Evolutionary conservation across 768 basidiomycete genomes (phyloP).

Genomic region (Russula emetica): DNA sequence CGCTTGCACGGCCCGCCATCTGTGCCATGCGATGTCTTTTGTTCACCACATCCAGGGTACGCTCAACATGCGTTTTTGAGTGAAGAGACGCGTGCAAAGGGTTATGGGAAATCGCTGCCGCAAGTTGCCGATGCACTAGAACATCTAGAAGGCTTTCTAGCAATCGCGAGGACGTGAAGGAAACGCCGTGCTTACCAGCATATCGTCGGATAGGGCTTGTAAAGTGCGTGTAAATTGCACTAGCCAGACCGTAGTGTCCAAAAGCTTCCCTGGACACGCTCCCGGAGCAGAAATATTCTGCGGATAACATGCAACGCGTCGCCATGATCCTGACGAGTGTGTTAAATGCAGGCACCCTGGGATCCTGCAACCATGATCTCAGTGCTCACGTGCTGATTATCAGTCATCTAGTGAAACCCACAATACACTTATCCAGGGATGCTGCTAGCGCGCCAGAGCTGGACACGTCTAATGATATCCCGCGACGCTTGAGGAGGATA

Average conservation of each 20-base stretch:
- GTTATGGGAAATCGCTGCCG: slow-evolving; percentile 81
- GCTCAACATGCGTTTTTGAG: slow-evolving; percentile 84
- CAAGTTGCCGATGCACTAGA: slow-evolving; percentile 87
- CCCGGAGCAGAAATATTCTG: slow-evolving; percentile 97
- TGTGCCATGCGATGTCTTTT: slow-evolving; percentile 93
- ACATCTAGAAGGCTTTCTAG: slow-evolving; percentile 53
- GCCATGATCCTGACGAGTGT: slow-evolving; percentile 99
- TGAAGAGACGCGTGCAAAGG: slow-evolving; percentile 85
- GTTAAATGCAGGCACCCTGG: slow-evolving; percentile 84
- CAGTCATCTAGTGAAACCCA: slow-evolving; percentile 37
- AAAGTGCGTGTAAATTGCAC: slow-evolving; percentile 96
- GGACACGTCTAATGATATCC: slow-evolving; percentile 80
- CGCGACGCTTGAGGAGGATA: slow-evolving; percentile 80
- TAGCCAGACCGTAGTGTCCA: slow-evolving; percentile 96
- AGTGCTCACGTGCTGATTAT: slow-evolving; percentile 19
- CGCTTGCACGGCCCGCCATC: slow-evolving; percentile 93
- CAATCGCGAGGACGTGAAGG: background rate
- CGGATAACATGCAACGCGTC: slow-evolving; percentile 95
- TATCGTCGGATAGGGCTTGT: slow-evolving; percentile 97
- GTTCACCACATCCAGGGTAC: slow-evolving; percentile 81
- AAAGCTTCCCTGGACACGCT: slow-evolving; percentile 90
- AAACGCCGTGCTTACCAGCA: slow-evolving; percentile 54
- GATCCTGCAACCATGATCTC: slow-evolving; percentile 50
- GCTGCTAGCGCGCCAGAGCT: slow-evolving; percentile 85
- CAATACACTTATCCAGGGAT: slow-evolving; percentile 83